Conservation (phyloP, 2,329 filamentous ascomycete species). For the Capronia americana region DNA sequence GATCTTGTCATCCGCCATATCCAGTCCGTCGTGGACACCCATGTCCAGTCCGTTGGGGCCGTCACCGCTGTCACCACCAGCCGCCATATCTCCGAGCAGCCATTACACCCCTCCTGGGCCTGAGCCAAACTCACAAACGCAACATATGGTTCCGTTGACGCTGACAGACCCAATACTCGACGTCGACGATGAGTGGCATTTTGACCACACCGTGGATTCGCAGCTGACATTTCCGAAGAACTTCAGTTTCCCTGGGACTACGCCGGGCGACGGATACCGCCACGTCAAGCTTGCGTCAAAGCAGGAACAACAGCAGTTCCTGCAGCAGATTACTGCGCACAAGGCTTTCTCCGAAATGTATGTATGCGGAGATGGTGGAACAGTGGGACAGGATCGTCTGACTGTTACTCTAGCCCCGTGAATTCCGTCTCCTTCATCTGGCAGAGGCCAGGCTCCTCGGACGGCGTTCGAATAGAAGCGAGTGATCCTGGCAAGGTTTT, state of each 20-base stretch:
- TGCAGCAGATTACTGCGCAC: slow-evolving; percentile 1
- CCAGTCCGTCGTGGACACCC: slow-evolving; percentile 15
- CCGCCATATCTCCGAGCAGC: not conserved
- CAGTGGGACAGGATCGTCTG: not conserved
- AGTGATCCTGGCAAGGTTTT: slow-evolving; percentile 20
- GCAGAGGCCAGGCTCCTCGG: slow-evolving; percentile 7
- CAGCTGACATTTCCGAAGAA: slow-evolving; percentile 13
- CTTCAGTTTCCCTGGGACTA: slow-evolving; percentile 17
- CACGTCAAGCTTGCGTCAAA: slow-evolving; percentile 21
- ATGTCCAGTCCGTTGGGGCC: slow-evolving; percentile 13
- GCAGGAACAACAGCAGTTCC: slow-evolving; percentile 21
- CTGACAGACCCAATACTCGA: slow-evolving; percentile 19
- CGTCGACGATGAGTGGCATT: slow-evolving; percentile 7
- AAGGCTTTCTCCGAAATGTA: slow-evolving; percentile 18
- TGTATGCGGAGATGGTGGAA: not conserved
- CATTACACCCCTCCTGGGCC: slow-evolving; percentile 5
- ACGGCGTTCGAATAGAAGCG: slow-evolving; percentile 16
- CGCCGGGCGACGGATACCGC: slow-evolving; percentile 24
- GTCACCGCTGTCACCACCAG: slow-evolving; percentile 14
- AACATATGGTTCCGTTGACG: not conserved
- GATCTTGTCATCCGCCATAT: slow-evolving; percentile 16
- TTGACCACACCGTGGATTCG: slow-evolving; percentile 9
- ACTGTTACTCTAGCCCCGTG: slow-evolving; percentile 12
- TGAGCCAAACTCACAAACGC: slow-evolving; percentile 8
- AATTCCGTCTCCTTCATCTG: slow-evolving; percentile 16